These are phyloP conservation scores for Emergomyces orientalis DNA, from an alignment of 2,329 filamentous ascomycete genomes.

Conservation along the genomic window DNA sequence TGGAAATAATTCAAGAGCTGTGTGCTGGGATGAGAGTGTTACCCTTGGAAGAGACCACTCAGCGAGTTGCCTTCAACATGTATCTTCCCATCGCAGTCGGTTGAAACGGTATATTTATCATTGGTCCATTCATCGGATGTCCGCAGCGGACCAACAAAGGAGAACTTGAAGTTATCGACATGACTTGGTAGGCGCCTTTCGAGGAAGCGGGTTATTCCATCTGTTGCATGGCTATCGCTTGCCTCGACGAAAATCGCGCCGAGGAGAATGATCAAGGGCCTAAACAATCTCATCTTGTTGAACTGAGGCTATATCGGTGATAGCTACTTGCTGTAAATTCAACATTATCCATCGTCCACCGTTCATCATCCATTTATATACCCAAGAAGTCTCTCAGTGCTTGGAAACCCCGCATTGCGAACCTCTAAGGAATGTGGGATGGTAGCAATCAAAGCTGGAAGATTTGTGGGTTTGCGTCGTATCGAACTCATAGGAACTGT, in stretches of 20 bases:
- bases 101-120: conserved; percentile 20
- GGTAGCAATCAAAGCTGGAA: not conserved
- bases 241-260: not conserved
- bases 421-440: not conserved
- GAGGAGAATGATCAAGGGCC: not conserved
- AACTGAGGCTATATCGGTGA: not conserved
- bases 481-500: not conserved
- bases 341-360: not conserved
- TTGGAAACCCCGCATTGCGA: not conserved
- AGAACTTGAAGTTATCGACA: conserved; percentile 18
- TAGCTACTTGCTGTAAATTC: not conserved
- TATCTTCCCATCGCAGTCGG: conserved; percentile 21
- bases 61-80: conserved; percentile 27
- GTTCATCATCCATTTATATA: not conserved
- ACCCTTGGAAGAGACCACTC: conserved; percentile 30
- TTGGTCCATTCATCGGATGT: conserved; percentile 8
- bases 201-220: conserved; percentile 21
- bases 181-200: conserved; percentile 21
- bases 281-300: not conserved
- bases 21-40: conserved; percentile 17
- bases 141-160: conserved; percentile 12
- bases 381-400: not conserved
- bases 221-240: conserved; percentile 13
- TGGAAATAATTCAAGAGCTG: not conserved
- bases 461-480: not conserved